Percentiles rank a stretch among this genome's conserved stretches.
phyloP scores from a whole-genome alignment of 345 rosid genomes.

The Populus ilicifolia region DNA sequence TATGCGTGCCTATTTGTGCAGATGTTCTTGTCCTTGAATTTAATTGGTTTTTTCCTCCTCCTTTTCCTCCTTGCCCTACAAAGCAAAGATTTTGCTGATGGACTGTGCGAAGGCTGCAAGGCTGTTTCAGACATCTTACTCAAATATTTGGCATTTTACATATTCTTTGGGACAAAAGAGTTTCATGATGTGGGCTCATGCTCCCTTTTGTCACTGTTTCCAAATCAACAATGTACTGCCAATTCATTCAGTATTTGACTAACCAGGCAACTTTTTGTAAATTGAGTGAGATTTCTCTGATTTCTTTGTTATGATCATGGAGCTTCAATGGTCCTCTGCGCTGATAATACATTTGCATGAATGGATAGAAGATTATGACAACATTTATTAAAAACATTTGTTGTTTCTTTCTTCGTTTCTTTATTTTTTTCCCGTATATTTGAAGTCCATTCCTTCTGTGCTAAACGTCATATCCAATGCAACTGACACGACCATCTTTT shows the following conservation, averaged over 20 bases:
- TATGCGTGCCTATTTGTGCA: conserved; percentile 4
- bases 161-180: conserved; percentile 14
- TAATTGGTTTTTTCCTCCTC: not conserved
- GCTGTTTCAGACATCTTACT: conserved; percentile 10
- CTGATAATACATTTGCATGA: not conserved
- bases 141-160: conserved; percentile 23
- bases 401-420: not conserved
- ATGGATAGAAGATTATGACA: not conserved
- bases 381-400: not conserved
- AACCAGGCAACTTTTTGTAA: not conserved
- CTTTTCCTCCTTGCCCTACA: conserved; percentile 16
- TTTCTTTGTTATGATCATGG: not conserved
- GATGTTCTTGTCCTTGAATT: conserved; percentile 14
- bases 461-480: not conserved
- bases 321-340: not conserved
- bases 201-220: conserved; percentile 19
- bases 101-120: conserved; percentile 17
- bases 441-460: not conserved
- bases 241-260: not conserved
- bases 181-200: conserved; percentile 20
- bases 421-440: not conserved
- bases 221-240: conserved; percentile 6
- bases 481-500: not conserved
- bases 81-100: conserved; percentile 20
- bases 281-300: not conserved